phyloP scores from a whole-genome alignment of 2,329 filamentous ascomycete genomes.

The Fusarium sp. region DNA sequence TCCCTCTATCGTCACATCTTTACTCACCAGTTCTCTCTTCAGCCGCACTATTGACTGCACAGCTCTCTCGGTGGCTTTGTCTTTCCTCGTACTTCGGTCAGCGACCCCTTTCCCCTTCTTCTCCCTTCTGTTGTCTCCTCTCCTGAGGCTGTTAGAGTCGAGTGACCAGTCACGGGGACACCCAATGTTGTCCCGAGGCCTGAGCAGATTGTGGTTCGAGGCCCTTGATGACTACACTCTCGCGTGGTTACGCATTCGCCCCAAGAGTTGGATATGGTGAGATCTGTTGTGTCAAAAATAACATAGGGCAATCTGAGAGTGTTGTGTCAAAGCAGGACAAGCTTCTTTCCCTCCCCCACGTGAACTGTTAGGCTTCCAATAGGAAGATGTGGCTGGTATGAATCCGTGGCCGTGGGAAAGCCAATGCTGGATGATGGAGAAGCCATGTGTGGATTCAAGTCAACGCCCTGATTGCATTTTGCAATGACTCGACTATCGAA shows the following conservation, averaged over 20 bases:
- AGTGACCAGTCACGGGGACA: constrained; percentile 48
- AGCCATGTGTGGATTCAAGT: constrained; percentile 50
- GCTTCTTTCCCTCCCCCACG: constrained; percentile 45
- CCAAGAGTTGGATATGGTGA: constrained; percentile 36
- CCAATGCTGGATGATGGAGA: constrained; percentile 47
- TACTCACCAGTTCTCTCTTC: constrained; percentile 40
- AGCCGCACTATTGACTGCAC: constrained; percentile 31
- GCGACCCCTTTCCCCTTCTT: constrained; percentile 32
- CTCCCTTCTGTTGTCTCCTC: constrained; percentile 26
- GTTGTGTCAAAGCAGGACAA: constrained; percentile 45
- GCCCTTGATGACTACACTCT: constrained; percentile 46
- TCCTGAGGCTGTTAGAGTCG: constrained; percentile 36
- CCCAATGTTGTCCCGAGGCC: constrained; percentile 45
- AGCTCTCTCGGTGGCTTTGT: constrained; percentile 14
- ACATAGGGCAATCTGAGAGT: constrained; percentile 39
- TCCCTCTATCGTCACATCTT: constrained; percentile 39
- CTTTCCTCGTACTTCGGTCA: constrained; percentile 32
- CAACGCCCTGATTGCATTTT: constrained; percentile 49
- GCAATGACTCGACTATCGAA: constrained; percentile 45
- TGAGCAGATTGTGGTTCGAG: constrained; percentile 44
- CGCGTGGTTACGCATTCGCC: constrained; percentile 33
- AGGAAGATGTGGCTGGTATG: constrained; percentile 39
- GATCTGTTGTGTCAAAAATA: constrained; percentile 38
- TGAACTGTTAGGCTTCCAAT: constrained; percentile 49
- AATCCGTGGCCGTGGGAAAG: constrained; percentile 44